Evolutionary conservation across 2,329 filamentous ascomycete genomes (phyloP), one percentile per base, ranked within the genome.

Genomic region (Phaeosphaeriaceae sp.): DNA sequence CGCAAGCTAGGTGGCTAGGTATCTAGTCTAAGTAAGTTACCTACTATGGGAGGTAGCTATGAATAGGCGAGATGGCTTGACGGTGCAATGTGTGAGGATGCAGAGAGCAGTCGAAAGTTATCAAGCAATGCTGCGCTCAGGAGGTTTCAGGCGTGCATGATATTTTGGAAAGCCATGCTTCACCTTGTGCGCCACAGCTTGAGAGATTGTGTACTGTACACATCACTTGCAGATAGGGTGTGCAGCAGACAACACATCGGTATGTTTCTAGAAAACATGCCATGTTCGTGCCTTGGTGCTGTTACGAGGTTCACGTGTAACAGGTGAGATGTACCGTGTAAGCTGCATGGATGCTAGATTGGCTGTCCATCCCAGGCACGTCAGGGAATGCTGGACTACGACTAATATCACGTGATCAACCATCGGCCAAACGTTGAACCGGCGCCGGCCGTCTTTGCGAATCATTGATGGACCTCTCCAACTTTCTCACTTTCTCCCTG

Each of bases 111-210:
- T 26, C 38, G 17, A 16, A 20, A 29, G 30, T 1, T 39, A 50
- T 40, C 32, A 43, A 42, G 51, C 23, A 43, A 49, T 57, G 57
- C 49, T 43, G 38, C 44, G 39, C 37, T 60, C 52, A 60, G 57
- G 54, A 60, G 55, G 58, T 61, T 59, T 61, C 54, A 55, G 52
- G 42, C 33, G 45, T 23, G 52, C 55, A 52, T 58, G 46, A 39
- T 11, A 26, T 43, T 46, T 20, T 34, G 44, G 45, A 17, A 33
- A 48, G 30, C 53, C 46, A 60, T 62, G 60, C 60, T 56, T 62
- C 62, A 65, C 51, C 48, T 52, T 30, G 46, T 54, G 49, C 54
- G 49, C 53, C 51, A 50, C 21, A 45, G 47, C 41, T 34, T 50
- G 46, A 44, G 50, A 50, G 51, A n/a, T 33, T 26, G 29, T 28